Percentiles rank a stretch among this genome's conserved stretches.
Evolutionary conservation across 306 rosid genomes (phyloP).

Genomic region (Pyrus communis): DNA sequence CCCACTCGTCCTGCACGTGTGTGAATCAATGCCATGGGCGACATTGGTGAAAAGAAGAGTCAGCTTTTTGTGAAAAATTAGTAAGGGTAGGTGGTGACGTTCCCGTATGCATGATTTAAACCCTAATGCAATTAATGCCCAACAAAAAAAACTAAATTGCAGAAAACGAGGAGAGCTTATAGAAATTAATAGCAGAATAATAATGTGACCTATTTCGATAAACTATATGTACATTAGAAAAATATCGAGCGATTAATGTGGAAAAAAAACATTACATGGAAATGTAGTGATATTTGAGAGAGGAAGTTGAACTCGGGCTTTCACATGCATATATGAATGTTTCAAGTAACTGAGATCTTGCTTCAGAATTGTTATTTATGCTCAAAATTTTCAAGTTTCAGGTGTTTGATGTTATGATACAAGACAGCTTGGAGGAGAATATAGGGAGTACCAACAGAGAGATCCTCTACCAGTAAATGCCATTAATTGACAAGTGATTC

Average conservation of each 20-base stretch:
- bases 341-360: neutral
- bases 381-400: neutral
- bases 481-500: neutral
- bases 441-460: neutral
- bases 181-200: neutral
- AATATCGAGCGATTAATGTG: no score
- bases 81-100: neutral
- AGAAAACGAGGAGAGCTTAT: neutral
- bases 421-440: neutral
- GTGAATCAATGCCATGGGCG: neutral
- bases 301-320: no score
- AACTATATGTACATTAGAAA: no score
- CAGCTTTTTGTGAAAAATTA: neutral
- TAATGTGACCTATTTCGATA: no score
- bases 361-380: neutral
- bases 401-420: neutral
- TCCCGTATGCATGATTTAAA: no score
- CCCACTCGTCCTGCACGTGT: constrained; percentile 84
- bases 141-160: neutral
- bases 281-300: no score
- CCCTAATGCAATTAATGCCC: neutral
- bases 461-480: neutral
- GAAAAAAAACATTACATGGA: no score
- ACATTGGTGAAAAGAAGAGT: neutral
- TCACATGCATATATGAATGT: no score